phyloP scores from a whole-genome alignment of 2,329 filamentous ascomycete genomes.

The Albifimbria verrucaria region DNA sequence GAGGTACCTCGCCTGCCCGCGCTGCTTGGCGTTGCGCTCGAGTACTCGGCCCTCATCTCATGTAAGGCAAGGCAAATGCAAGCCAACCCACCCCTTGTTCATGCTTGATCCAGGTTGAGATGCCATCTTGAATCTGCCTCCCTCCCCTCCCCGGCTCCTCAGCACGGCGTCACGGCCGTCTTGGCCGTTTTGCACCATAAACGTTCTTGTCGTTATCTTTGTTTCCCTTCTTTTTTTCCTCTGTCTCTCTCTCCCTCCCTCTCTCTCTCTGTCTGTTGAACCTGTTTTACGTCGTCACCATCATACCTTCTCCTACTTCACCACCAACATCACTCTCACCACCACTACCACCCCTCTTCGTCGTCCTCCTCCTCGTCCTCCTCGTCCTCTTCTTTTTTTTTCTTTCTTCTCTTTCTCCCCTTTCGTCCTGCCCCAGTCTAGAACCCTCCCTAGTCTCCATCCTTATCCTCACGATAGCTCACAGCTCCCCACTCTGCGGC shows the following conservation, averaged over 20 bases:
- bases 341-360: too few relatives aligned
- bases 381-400: background rate
- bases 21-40: too few relatives aligned
- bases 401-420: background rate
- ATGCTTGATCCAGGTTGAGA: background rate
- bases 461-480: background rate
- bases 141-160: background rate
- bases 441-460: background rate
- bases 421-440: too few relatives aligned
- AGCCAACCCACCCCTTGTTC: background rate
- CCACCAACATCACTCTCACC: too few relatives aligned
- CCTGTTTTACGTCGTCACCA: too few relatives aligned
- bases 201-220: background rate
- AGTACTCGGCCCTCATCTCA: too few relatives aligned
- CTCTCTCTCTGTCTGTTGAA: too few relatives aligned
- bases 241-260: background rate
- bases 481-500: background rate
- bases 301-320: too few relatives aligned
- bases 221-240: background rate
- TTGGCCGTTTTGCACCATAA: background rate
- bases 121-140: background rate
- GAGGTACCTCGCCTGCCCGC: too few relatives aligned
- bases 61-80: too few relatives aligned
- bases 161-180: background rate
- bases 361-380: too few relatives aligned